A percentile compares a stretch with the other conserved stretches of the same genome.
These are phyloP conservation scores for Lentinula aciculospora DNA, from an alignment of 768 basidiomycete genomes.

Conservation along the genomic window DNA sequence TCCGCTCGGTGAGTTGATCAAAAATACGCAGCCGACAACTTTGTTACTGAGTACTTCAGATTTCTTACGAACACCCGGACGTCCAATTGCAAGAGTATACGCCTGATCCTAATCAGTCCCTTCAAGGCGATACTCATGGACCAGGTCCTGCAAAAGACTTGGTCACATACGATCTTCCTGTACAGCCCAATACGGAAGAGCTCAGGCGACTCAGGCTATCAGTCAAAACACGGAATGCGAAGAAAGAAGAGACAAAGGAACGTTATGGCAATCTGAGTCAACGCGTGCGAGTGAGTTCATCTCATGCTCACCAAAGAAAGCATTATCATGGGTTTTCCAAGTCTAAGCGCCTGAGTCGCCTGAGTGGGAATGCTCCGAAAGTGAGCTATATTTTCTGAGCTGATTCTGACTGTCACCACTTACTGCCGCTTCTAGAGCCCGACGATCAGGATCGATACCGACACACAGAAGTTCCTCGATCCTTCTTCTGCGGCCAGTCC, in stretches of 20 bases:
- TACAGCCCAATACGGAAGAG: constrained; percentile 5
- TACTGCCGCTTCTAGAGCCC: constrained; percentile 1
- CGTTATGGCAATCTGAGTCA: neutral
- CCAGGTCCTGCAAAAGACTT: neutral
- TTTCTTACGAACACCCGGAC: neutral
- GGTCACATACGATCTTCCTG: constrained; percentile 4
- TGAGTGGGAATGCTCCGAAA: neutral
- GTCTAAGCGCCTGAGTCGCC: neutral
- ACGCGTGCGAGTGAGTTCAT: neutral
- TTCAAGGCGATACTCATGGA: neutral
- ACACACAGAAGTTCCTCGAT: neutral
- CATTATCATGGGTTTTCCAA: neutral
- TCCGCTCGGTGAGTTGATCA: neutral
- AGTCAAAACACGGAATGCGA: neutral
- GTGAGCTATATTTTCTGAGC: neutral
- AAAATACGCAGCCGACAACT: neutral
- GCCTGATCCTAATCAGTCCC: too few species aligned
- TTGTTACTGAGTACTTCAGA: neutral
- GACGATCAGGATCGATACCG: neutral
- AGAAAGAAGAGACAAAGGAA: constrained; percentile 1
- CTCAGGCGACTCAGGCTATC: neutral
- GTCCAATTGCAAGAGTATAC: neutral
- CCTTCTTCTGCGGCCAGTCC: neutral
- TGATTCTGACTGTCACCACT: too few species aligned
- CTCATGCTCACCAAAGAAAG: neutral